Evolutionary conservation across 2,329 filamentous ascomycete genomes (phyloP).

Genomic region (Neospermospora avenae): DNA sequence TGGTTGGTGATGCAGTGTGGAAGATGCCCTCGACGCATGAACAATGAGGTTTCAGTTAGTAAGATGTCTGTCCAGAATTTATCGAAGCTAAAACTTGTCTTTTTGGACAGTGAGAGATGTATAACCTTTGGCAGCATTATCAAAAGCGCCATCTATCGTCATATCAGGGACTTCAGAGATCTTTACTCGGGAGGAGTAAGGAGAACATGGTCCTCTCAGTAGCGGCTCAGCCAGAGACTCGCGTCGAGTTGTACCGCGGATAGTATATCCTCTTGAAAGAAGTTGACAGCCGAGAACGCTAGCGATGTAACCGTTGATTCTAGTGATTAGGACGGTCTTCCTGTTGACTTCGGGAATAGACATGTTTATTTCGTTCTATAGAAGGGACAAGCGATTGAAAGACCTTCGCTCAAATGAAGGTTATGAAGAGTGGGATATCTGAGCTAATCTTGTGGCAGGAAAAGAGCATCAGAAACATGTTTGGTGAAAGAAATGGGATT

Average conservation of each 20-base stretch:
- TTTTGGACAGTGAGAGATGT: background rate
- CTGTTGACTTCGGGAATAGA: slow-evolving; percentile 27
- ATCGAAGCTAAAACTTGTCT: background rate
- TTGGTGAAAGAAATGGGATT: too few species aligned
- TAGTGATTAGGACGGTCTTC: slow-evolving; percentile 34
- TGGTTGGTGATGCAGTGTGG: slow-evolving; percentile 33
- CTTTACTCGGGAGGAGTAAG: slow-evolving; percentile 28
- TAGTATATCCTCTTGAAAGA: slow-evolving; percentile 31
- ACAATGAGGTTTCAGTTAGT: background rate
- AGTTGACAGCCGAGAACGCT: slow-evolving; percentile 29
- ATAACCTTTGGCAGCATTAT: slow-evolving; percentile 30
- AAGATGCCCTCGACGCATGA: slow-evolving; percentile 33
- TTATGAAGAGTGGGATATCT: background rate
- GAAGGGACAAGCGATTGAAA: background rate
- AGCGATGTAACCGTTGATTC: slow-evolving; percentile 37
- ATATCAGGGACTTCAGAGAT: slow-evolving; percentile 33
- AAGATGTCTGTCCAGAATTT: background rate
- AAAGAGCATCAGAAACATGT: too few species aligned
- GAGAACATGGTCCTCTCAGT: slow-evolving; percentile 29
- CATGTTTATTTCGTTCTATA: slow-evolving; percentile 18
- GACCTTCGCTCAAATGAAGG: background rate
- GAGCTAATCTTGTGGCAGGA: too few species aligned
- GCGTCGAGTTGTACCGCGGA: slow-evolving; percentile 33
- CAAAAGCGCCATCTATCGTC: slow-evolving; percentile 30
- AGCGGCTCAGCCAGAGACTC: slow-evolving; percentile 24